Percentiles rank a stretch among this genome's conserved stretches.
phyloP scores from a whole-genome alignment of 768 basidiomycete genomes.

The Termitomyces sp. region DNA sequence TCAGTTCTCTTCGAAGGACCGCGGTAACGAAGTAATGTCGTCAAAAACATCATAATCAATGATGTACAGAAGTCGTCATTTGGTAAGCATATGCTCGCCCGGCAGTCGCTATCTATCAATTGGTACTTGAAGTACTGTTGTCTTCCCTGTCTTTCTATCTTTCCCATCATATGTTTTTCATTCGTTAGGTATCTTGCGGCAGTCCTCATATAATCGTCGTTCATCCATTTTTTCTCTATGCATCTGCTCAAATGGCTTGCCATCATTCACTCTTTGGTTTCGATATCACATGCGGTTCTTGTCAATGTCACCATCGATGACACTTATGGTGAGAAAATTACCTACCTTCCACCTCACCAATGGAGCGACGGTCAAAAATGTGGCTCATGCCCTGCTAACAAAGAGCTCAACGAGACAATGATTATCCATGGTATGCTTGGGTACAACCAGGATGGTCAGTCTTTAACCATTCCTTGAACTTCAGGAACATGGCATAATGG shows the following conservation, averaged over 20 bases:
- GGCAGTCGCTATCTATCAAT: not conserved
- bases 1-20: not conserved
- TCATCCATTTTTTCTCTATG: conserved; percentile 13
- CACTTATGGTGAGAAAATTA: conserved; percentile 21
- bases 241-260: conserved; percentile 4
- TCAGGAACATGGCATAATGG: conserved; percentile 31
- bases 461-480: not conserved
- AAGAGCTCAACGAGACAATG: conserved; percentile 13
- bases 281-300: conserved; percentile 8
- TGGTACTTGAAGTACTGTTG: not conserved
- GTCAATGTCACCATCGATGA: conserved; percentile 39
- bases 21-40: not conserved
- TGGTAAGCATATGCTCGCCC: not conserved
- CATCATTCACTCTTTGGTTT: conserved; percentile 6
- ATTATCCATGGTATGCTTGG: conserved; percentile 10
- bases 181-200: not conserved
- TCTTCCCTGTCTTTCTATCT: not conserved
- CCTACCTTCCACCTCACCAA: conserved; percentile 24
- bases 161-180: not conserved
- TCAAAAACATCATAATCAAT: not conserved
- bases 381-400: conserved; percentile 16
- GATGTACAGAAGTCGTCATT: not conserved
- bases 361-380: conserved; percentile 28
- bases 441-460: not conserved
- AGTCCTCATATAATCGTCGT: not conserved